Evolutionary conservation across 2,329 filamentous ascomycete genomes (phyloP), one percentile per base, ranked within the genome.

Genomic region (Epichloe aotearoae): DNA sequence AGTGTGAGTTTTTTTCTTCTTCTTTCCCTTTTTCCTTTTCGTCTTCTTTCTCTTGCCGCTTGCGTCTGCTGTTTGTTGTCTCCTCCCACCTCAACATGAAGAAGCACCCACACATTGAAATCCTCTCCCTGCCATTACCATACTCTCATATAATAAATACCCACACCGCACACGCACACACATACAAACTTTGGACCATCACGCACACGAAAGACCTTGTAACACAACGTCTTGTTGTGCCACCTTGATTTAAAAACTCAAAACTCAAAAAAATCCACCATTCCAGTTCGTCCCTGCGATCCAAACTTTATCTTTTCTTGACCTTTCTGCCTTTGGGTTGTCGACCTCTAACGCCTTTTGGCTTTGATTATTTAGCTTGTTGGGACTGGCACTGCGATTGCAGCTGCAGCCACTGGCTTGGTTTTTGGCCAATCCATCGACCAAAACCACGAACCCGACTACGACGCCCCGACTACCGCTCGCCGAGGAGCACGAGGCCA

Each of bases 301-400:
- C 33, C 38, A n/a, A 17, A 37, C 43, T 17, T 20, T 26, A 15
- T 40, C 33, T 15, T 39, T 37, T n/a, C 42, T 48, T 51, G 44
- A 39, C 48, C 23, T 26, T 39, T 33, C 23, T 38, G 33, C 34
- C 46, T 11, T 11, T 30, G 30, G 8, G 33, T 30, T 42, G 19
- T 42, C 8, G 48, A 50, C 46, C 54, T 57, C 54, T 54, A 55
- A 57, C 54, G 50, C 46, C 53, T 46, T 52, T 57, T 61, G 50
- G 8, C 56, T 54, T 53, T 47, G 49, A 54, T 54, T 53, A 53
- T 54, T 46, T 60, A 82, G 78, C 76, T 82, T 59, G 74, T 80
- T 66, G 78, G 77, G 65, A 75, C 77, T 58, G 76, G 78, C 64
- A 77, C 77, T 66, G 77, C 76, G 57, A 74, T 80, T 63, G 78